Percentiles rank a stretch among this genome's conserved stretches.
Evolutionary conservation across 2,329 filamentous ascomycete genomes (phyloP).

Genomic region (Colletotrichum liaoningense): DNA sequence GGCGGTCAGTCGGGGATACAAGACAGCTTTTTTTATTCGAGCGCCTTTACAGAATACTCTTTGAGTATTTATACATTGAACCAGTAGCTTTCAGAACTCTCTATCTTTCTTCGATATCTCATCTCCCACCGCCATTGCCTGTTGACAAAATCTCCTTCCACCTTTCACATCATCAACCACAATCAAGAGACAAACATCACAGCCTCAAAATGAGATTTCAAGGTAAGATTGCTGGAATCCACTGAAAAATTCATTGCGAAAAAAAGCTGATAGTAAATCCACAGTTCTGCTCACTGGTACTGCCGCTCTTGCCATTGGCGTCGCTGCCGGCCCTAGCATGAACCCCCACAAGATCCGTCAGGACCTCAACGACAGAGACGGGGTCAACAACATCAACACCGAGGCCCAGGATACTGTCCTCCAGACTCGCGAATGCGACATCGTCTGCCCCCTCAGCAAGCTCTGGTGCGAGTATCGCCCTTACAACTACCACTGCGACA

Average conservation of each 20-base stretch:
- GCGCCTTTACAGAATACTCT: neutral
- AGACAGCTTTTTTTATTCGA: neutral
- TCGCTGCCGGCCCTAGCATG: neutral
- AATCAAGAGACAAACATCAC: neutral
- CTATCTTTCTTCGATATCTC: neutral
- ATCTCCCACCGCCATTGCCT: neutral
- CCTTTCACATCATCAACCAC: neutral
- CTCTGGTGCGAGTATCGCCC: neutral
- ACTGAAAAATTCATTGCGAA: neutral
- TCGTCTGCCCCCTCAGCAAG: neutral
- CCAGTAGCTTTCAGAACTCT: neutral
- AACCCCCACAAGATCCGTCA: neutral
- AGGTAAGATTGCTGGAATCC: neutral
- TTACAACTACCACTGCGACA: conserved; percentile 6
- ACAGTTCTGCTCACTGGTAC: neutral
- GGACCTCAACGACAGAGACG: neutral
- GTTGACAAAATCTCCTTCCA: neutral
- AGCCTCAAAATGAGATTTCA: neutral
- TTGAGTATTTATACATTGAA: neutral
- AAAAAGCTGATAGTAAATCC: neutral
- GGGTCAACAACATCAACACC: neutral
- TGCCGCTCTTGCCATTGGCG: neutral
- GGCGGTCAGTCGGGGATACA: neutral
- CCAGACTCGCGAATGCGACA: neutral
- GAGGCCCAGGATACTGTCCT: neutral